Conservation (phyloP, 2,329 filamentous ascomycete genomes). For the Exophiala alcalophila region DNA sequence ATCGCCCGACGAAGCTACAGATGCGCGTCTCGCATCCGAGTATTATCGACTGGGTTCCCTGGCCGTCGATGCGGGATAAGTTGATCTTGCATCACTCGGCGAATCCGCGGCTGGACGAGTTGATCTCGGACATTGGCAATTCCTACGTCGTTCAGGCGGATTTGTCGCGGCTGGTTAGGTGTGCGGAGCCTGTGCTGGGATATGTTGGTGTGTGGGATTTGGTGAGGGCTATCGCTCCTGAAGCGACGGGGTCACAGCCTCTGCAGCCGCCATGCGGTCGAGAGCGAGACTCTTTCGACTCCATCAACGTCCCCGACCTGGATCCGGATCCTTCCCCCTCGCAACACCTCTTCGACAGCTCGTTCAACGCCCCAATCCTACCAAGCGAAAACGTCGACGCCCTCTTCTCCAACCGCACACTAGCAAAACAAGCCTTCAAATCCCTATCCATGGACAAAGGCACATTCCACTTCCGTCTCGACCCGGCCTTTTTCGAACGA, state of each 20-base stretch:
- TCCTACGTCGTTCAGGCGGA: slow-evolving; percentile 6
- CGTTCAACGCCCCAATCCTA: too few species aligned
- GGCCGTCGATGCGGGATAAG: slow-evolving; percentile 6
- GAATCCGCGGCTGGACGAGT: slow-evolving; percentile 9
- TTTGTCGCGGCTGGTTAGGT: slow-evolving; percentile 4
- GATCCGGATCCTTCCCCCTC: too few species aligned
- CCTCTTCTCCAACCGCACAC: background rate
- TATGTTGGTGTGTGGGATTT: slow-evolving; percentile 2
- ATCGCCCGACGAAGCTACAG: slow-evolving; percentile 7
- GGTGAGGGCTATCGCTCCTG: too few species aligned
- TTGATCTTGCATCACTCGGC: slow-evolving; percentile 7
- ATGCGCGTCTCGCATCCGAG: background rate
- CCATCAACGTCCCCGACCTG: too few species aligned
- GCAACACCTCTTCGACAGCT: too few species aligned
- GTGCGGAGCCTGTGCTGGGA: background rate
- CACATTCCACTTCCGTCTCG: background rate
- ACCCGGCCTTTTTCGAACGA: slow-evolving; percentile 7
- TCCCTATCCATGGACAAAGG: slow-evolving; percentile 4
- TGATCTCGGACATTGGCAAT: slow-evolving; percentile 10
- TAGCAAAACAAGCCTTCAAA: slow-evolving; percentile 1
- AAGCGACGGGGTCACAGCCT: too few species aligned
- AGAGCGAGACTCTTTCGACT: too few species aligned
- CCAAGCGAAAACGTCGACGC: too few species aligned
- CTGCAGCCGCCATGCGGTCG: too few species aligned
- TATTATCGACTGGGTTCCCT: slow-evolving; percentile 7